These are phyloP conservation scores for Rhizoclosmatium globosum DNA, from an alignment of 192 early-diverging fungal genomes.

Conservation along the genomic window DNA sequence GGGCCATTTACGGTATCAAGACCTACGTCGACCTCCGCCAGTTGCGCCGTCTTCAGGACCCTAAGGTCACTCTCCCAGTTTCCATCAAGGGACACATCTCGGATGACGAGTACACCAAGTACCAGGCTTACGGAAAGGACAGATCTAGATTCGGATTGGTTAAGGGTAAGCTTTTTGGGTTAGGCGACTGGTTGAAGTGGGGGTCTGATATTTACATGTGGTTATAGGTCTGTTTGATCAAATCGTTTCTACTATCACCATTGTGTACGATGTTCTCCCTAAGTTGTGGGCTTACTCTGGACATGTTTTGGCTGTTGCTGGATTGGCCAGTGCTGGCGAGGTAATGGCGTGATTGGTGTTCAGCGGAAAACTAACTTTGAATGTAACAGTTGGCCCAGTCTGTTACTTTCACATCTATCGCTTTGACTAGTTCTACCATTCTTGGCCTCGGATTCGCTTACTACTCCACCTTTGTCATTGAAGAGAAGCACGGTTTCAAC, in stretches of 20 bases:
- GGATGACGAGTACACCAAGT: slow-evolving; percentile 82
- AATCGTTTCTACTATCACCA: slow-evolving; percentile 69
- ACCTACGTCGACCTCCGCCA: background rate
- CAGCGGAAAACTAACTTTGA: background rate
- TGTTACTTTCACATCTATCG: slow-evolving; percentile 73
- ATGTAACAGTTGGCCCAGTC: slow-evolving; percentile 80
- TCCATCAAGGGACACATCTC: slow-evolving; percentile 74
- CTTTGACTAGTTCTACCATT: slow-evolving; percentile 65
- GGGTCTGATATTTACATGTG: slow-evolving; percentile 80
- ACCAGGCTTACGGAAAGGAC: slow-evolving; percentile 83
- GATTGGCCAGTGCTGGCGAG: slow-evolving; percentile 74
- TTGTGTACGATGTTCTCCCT: slow-evolving; percentile 78
- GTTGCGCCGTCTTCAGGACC: slow-evolving; percentile 62
- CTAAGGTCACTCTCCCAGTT: slow-evolving; percentile 60
- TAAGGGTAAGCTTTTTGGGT: no score
- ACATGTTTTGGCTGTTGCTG: slow-evolving; percentile 51
- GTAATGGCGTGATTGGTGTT: slow-evolving; percentile 38
- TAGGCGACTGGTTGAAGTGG: slow-evolving; percentile 54
- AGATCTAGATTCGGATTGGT: slow-evolving; percentile 68
- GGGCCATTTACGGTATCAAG: background rate
- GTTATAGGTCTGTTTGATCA: slow-evolving; percentile 68
- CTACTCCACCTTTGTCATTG: slow-evolving; percentile 95
- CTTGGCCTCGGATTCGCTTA: slow-evolving; percentile 80
- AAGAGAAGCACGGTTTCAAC: slow-evolving; percentile 94
- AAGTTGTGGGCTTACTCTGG: slow-evolving; percentile 75